A percentile compares a stretch with the other conserved stretches of the same genome.
Conservation (phyloP, 2,329 filamentous ascomycete genomes). For the Cladobotryum mycophilum region DNA sequence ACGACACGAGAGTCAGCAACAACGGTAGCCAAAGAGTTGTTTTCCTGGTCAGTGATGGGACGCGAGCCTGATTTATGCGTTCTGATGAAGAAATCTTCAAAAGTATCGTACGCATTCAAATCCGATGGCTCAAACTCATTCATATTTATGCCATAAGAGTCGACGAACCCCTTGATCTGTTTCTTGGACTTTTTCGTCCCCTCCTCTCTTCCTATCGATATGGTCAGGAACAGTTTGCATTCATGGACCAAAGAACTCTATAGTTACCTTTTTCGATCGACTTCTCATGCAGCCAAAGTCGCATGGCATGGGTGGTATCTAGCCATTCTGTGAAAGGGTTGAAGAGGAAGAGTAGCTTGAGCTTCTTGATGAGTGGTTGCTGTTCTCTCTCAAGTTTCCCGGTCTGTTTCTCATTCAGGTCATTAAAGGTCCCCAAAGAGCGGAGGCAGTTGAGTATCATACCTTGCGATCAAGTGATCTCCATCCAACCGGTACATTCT, state of each 20-base stretch:
- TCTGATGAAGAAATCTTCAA: slow-evolving; percentile 34
- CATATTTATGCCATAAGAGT: slow-evolving; percentile 32
- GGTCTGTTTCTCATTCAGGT: slow-evolving; percentile 16
- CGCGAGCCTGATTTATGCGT: slow-evolving; percentile 25
- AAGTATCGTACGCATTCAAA: slow-evolving; percentile 26
- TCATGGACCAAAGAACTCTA: background rate
- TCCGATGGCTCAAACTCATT: slow-evolving; percentile 30
- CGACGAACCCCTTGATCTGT: slow-evolving; percentile 31
- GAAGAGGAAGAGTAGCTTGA: slow-evolving; percentile 35
- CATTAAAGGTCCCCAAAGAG: too few species aligned
- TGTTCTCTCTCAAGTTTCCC: slow-evolving; percentile 32
- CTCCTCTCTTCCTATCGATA: slow-evolving; percentile 19
- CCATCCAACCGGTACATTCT: background rate
- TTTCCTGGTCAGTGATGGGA: slow-evolving; percentile 20
- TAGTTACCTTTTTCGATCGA: slow-evolving; percentile 23
- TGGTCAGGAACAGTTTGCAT: too few species aligned
- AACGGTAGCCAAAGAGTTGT: slow-evolving; percentile 24
- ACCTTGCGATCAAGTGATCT: slow-evolving; percentile 9
- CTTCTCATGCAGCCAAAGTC: slow-evolving; percentile 31
- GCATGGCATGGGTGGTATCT: slow-evolving; percentile 30
- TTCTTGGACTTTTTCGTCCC: slow-evolving; percentile 22
- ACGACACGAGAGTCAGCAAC: slow-evolving; percentile 33
- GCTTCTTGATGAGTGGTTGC: slow-evolving; percentile 33
- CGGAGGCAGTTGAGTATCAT: too few species aligned
- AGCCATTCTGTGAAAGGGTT: slow-evolving; percentile 36